Conservation (phyloP, 805 yeast species). For the Lipomyces spencermartinsiae region DNA sequence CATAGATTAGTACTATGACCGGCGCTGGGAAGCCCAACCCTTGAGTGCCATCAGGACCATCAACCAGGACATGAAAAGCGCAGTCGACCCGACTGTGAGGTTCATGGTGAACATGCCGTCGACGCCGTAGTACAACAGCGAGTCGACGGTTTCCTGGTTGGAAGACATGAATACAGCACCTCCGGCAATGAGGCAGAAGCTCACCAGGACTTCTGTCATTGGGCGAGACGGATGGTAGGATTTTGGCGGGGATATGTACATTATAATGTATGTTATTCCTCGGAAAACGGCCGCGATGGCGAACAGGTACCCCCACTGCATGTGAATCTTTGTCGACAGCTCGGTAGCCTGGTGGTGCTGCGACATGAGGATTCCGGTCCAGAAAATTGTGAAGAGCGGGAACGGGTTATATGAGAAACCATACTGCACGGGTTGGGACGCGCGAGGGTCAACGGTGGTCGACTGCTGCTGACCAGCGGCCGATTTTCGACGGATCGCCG, state of each 20-base stretch:
- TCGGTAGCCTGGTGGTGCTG: slow-evolving; percentile 86
- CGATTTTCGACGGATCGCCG: slow-evolving; percentile 13
- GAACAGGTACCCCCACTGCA: slow-evolving; percentile 90
- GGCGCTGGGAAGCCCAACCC: slow-evolving; percentile 43
- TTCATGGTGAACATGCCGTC: slow-evolving; percentile 92
- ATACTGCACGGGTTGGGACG: slow-evolving; percentile 31
- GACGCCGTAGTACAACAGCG: slow-evolving; percentile 79
- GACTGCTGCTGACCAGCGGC: slow-evolving; percentile 1
- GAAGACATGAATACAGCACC: slow-evolving; percentile 93
- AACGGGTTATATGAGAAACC: slow-evolving; percentile 87
- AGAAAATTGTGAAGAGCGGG: slow-evolving; percentile 89
- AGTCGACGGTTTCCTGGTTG: slow-evolving; percentile 82
- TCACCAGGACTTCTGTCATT: slow-evolving; percentile 79
- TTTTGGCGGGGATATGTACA: slow-evolving; percentile 51
- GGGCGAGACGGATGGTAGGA: slow-evolving; percentile 67
- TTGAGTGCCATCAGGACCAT: slow-evolving; percentile 63
- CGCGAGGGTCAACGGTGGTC: slow-evolving; percentile 20
- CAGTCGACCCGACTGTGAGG: slow-evolving; percentile 77
- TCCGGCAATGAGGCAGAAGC: slow-evolving; percentile 83
- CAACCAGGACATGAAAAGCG: slow-evolving; percentile 87
- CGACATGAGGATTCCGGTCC: slow-evolving; percentile 97
- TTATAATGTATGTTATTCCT: slow-evolving; percentile 62
- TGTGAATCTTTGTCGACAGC: slow-evolving; percentile 79
- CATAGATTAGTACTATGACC: slow-evolving; percentile 9
- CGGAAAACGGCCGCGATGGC: slow-evolving; percentile 84